phyloP scores from a whole-genome alignment of 768 basidiomycete genomes.

The Steccherinum ochraceum region DNA sequence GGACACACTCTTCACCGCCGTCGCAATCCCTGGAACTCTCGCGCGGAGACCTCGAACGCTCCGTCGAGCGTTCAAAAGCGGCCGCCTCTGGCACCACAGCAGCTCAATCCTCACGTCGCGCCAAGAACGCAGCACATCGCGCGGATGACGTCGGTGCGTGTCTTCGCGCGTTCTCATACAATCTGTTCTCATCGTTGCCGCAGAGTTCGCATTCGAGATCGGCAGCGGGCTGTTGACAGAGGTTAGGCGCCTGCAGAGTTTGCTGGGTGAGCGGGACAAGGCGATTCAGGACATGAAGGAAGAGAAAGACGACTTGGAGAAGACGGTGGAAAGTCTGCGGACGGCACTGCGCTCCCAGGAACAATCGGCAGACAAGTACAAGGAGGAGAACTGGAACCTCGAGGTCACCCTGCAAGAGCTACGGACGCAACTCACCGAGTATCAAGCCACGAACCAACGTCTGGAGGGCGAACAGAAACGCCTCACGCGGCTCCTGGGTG shows the following conservation, averaged over 20 bases:
- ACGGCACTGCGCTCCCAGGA: constrained; percentile 76
- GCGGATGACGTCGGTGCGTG: constrained; percentile 82
- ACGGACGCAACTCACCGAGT: constrained; percentile 59
- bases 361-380: constrained; percentile 78
- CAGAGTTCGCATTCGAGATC: constrained; percentile 98
- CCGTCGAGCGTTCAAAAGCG: constrained; percentile 53
- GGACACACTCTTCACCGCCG: constrained; percentile 28
- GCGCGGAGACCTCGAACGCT: constrained; percentile 36
- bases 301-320: constrained; percentile 86
- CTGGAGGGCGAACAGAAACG: constrained; percentile 82
- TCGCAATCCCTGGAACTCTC: constrained; percentile 38
- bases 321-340: constrained; percentile 66
- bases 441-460: constrained; percentile 58
- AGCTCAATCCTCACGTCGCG: constrained; percentile 75
- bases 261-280: constrained; percentile 89
- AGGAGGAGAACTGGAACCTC: constrained; percentile 99
- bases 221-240: constrained; percentile 89
- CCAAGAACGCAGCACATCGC: constrained; percentile 87
- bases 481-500: constrained; percentile 65
- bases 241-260: constrained; percentile 83
- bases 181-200: constrained; percentile 12
- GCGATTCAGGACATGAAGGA: constrained; percentile 87
- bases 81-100: constrained; percentile 62
- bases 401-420: constrained; percentile 91
- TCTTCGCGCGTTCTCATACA: constrained; percentile 4